Evolutionary conservation across 306 rosid species (phyloP), one percentile per base, ranked within the genome.

Genomic region (Arachis stenosperma): DNA sequence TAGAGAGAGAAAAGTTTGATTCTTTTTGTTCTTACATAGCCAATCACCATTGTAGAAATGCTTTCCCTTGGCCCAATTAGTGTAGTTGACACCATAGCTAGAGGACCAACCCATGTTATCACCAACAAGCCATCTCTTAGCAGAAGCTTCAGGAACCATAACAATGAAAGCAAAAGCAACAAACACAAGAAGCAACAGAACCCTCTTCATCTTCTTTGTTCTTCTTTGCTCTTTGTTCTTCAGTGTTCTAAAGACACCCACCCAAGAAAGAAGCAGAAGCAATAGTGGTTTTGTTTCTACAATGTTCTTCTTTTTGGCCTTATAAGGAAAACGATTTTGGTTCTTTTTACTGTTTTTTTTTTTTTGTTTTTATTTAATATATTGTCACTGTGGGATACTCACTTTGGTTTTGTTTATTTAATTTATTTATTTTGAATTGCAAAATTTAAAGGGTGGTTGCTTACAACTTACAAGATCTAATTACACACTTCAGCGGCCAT

Each of bases 31-130:
- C 88, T 86, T 88, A 94, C 96, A 91, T 67, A 94, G 95, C 98
- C 97, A 94, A 43, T 94, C 99, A 44, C 86, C 96, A 70, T 83
- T 82, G 89, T 91, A 91, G 91, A 94, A 94, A 77, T 94, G 92
- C 63, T 65, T 83, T 30, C 13, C 93, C 71, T 66, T 73, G 36
- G 95, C 93, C 98, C 98, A 94, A 4, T 67, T 59, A 33, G 98
- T 91, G 83, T 88, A 91, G 86, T 94, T 94, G 2, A 90, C 37
- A 33, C 37, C 37, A 33, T 33, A 65, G 82, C 84, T 87, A 57
- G 87, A 57, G 50, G 41, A 75, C 99, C 99, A 94, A 15, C 96
- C 96, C 87, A 57, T 67, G 59, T 52, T 90, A 8, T 55, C 81
- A 47, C 99, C 99, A 3, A 94, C 96, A 0, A 3, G 85, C 74